A percentile compares a stretch with the other conserved stretches of the same genome.
Conservation (phyloP, 164 flowering plant genomes). For the Santalum album region DNA sequence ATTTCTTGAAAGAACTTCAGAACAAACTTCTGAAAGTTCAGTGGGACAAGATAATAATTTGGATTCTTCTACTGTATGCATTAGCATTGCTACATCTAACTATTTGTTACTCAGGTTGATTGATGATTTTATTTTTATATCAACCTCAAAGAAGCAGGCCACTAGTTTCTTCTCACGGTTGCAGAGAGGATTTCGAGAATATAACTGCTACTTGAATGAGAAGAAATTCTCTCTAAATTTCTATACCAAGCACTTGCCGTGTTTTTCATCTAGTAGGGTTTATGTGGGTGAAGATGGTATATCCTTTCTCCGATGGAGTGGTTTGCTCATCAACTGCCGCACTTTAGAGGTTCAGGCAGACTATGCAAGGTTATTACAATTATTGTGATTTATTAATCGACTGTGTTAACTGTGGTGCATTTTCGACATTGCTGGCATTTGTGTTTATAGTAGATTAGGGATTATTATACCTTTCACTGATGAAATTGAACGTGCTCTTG, state of each 20-base stretch:
- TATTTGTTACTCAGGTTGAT: conserved; percentile 56
- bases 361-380: conserved; percentile 57
- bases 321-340: conserved; percentile 68
- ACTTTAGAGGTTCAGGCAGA: conserved; percentile 91
- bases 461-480: no score
- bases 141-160: conserved; percentile 75
- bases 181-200: conserved; percentile 62
- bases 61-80: conserved; percentile 8
- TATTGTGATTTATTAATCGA: neutral
- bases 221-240: conserved; percentile 61
- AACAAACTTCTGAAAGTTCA: conserved; percentile 7
- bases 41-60: neutral
- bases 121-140: conserved; percentile 77
- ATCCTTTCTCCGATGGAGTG: conserved; percentile 80
- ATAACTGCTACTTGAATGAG: conserved; percentile 76
- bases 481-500: no score
- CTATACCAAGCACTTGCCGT: conserved; percentile 19
- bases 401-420: no score
- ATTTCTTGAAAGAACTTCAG: conserved; percentile 37
- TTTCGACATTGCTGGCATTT: no score
- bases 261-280: conserved; percentile 26
- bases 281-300: conserved; percentile 49
- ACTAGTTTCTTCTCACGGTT: conserved; percentile 40
- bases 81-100: conserved; percentile 5
- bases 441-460: no score